phyloP scores from a whole-genome alignment of 768 basidiomycete genomes.

The Fomitopsis serialis region DNA sequence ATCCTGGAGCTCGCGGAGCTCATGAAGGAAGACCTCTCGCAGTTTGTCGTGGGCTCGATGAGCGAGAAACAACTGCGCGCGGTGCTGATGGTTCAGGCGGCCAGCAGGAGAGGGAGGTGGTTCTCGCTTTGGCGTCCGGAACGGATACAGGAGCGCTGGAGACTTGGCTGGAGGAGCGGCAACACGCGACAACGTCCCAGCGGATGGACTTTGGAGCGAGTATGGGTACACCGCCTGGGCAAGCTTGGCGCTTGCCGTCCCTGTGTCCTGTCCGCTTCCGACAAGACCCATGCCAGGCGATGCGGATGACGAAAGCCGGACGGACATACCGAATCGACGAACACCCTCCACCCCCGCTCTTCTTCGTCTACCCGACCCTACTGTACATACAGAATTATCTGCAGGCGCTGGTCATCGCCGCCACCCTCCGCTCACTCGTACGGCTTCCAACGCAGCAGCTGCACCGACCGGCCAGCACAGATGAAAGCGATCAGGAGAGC shows the following conservation, averaged over 20 bases:
- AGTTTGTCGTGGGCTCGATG: conserved; percentile 62
- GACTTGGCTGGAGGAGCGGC: conserved; percentile 17
- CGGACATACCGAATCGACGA: conserved; percentile 17
- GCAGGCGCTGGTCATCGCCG: conserved; percentile 64
- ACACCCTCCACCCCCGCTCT: conserved; percentile 57
- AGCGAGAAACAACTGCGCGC: conserved; percentile 51
- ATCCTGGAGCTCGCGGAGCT: conserved; percentile 48
- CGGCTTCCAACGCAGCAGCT: conserved; percentile 28
- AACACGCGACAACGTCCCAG: not conserved
- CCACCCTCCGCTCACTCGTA: conserved; percentile 52
- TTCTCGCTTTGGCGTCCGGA: conserved; percentile 46
- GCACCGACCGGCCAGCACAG: not conserved
- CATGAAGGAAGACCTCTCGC: conserved; percentile 69
- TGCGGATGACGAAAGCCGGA: not conserved
- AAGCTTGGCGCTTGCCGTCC: conserved; percentile 18
- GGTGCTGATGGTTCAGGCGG: conserved; percentile 49
- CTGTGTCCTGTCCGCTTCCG: conserved; percentile 20
- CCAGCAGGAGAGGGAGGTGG: conserved; percentile 46
- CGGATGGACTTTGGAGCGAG: not conserved
- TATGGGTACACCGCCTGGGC: conserved; percentile 18
- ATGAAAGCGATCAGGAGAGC: conserved; percentile 10
- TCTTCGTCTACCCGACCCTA: conserved; percentile 50
- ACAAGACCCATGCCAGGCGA: conserved; percentile 7
- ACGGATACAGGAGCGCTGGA: conserved; percentile 23
- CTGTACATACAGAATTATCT: conserved; percentile 62